These are phyloP conservation scores for apple (Malus domestica) DNA, from an alignment of 306 rosid genomes.

Conservation along the genomic window ASM211411v1 NC_041802.1:28534001-28534500, in stretches of 20 bases:
- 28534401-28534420: background rate
- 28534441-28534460: conserved; percentile 61
- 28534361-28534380: conserved; percentile 63
- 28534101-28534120: conserved; percentile 68
- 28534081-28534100: conserved; percentile 59
- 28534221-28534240: background rate
- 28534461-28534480: conserved; percentile 90
- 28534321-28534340: conserved; percentile 81
- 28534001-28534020: background rate
- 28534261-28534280: background rate
- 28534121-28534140: conserved; percentile 74
- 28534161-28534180: conserved; percentile 65
- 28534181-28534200: conserved; percentile 60
- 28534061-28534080: conserved; percentile 72
- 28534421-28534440: background rate
- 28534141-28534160: conserved; percentile 85
- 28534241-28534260: conserved; percentile 5
- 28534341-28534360: conserved; percentile 80
- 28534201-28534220: background rate
- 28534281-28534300: conserved; percentile 56
- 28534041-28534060: conserved; percentile 41
- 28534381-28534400: background rate
- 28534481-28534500: conserved; percentile 77
- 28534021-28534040: background rate
- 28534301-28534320: conserved; percentile 92